These are phyloP conservation scores for Carex kokanica DNA, from an alignment of 176 grass and related monocot genomes.

Conservation along the genomic window DNA sequence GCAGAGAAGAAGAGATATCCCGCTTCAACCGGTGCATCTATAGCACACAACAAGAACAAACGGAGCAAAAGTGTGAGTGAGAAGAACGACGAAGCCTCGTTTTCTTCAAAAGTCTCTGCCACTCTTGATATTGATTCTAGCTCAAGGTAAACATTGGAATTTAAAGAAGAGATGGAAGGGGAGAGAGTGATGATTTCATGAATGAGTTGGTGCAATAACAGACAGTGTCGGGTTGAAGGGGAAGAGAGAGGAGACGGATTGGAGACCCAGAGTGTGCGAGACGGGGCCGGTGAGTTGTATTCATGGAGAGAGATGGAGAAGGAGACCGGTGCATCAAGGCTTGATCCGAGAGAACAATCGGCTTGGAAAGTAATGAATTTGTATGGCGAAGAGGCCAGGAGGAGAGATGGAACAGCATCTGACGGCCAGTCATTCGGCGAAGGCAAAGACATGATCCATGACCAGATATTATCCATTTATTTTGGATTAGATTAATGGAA, in stretches of 20 bases:
- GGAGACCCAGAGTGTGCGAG: conserved; percentile 54
- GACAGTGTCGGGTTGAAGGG: background rate
- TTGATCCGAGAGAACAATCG: background rate
- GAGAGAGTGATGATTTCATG: conserved; percentile 49
- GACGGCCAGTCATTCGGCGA: conserved; percentile 8
- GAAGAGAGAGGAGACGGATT: conserved; percentile 25
- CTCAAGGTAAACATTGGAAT: conserved; percentile 16
- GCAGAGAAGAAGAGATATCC: conserved; percentile 71
- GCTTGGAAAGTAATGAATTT: conserved; percentile 55
- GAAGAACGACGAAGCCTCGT: conserved; percentile 45
- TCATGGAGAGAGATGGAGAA: conserved; percentile 49
- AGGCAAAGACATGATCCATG: conserved; percentile 40
- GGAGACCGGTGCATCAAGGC: conserved; percentile 5
- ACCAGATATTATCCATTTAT: conserved; percentile 70
- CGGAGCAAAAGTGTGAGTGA: conserved; percentile 60
- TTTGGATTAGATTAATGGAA: background rate
- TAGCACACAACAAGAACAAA: conserved; percentile 71
- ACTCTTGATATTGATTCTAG: conserved; percentile 22
- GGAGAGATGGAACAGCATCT: conserved; percentile 15
- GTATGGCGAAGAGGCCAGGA: conserved; percentile 33
- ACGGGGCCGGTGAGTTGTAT: conserved; percentile 6
- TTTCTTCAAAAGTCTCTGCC: background rate
- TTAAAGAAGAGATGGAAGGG: conserved; percentile 32
- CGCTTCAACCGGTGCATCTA: conserved; percentile 55
- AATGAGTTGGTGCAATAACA: conserved; percentile 64